phyloP scores from a whole-genome alignment of 179 eudicot species.

The Actinidia chinensis region DNA sequence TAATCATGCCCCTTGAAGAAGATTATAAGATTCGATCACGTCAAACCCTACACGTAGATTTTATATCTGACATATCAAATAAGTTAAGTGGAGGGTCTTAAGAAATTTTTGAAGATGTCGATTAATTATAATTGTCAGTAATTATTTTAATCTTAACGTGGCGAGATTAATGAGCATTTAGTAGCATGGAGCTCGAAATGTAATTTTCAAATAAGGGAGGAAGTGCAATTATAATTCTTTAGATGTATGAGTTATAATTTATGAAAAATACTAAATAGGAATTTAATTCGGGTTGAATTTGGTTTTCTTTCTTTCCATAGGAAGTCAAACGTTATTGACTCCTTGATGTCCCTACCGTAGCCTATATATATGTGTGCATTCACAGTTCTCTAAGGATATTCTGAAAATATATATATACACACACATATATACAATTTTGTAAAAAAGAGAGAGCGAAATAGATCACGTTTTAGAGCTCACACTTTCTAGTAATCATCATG shows the following conservation, averaged over 20 bases:
- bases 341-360: no score
- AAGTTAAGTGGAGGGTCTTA: not conserved
- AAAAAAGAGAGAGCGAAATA: no score
- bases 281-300: no score
- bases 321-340: no score
- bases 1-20: not conserved
- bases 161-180: not conserved
- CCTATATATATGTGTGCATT: not conserved
- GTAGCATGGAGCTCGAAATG: not conserved
- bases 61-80: not conserved
- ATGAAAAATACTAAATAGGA: no score
- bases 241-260: not conserved
- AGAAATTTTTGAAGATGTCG: not conserved
- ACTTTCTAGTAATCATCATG: no score
- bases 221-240: not conserved
- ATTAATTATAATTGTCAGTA: not conserved
- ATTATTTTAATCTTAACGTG: not conserved
- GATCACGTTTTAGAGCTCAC: no score
- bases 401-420: no score
- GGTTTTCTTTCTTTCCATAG: no score
- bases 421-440: no score
- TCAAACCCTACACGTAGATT: not conserved
- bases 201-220: not conserved
- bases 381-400: not conserved
- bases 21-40: not conserved